Evolutionary conservation across 129 eudicot genomes (phyloP), one percentile per base, ranked within the genome.

Genomic region (Flaveria brownii): DNA sequence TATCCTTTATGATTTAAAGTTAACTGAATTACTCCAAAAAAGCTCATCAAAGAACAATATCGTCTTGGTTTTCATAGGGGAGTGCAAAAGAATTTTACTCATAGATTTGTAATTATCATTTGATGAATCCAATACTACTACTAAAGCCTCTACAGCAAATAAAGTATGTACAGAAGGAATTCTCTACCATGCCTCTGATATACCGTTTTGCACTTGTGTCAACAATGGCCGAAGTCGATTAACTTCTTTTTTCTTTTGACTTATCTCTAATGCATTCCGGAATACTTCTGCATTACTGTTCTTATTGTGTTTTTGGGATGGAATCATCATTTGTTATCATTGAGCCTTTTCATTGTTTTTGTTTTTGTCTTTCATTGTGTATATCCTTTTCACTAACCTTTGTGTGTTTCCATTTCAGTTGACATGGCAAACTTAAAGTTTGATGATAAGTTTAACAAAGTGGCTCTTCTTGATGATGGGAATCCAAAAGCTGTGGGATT

Each of bases 61-160:
- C 45, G 50, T 70, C 98, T 87, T 84, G 88, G 85, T 69, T 84
- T 91, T 85, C 75, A 86, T 72, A 41, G 90, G 83, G 17, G 88
- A 82, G 64, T 79, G 83, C 80, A 70, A 75, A 36, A 94, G 75
- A 77, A 81, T 59, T 77, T 83, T 84, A 67, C 80, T 87, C 71
- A 94, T 84, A 43, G 86, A 65, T 47, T 72, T 52, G 82, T 87
- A 86, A 78, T 86, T 87, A 61, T 86, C 84, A 84, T 94, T 86
- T 52, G 89, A 87, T 60, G 91, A 84, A 83, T 94, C 93, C 85
- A 94, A 76, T 60, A 94, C 63, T 39, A 91, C 43, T 22, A 91
- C 67, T 36, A 97, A 91, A 80, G 97, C 91, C 85, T 94, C 97
- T 39, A 97, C 96, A 72, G 85, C 82, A 75, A 94, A 94, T 61